These are phyloP conservation scores for Tylopilus sp. DNA, from an alignment of 1,284 basidiomycete species.

Conservation along the genomic window DNA sequence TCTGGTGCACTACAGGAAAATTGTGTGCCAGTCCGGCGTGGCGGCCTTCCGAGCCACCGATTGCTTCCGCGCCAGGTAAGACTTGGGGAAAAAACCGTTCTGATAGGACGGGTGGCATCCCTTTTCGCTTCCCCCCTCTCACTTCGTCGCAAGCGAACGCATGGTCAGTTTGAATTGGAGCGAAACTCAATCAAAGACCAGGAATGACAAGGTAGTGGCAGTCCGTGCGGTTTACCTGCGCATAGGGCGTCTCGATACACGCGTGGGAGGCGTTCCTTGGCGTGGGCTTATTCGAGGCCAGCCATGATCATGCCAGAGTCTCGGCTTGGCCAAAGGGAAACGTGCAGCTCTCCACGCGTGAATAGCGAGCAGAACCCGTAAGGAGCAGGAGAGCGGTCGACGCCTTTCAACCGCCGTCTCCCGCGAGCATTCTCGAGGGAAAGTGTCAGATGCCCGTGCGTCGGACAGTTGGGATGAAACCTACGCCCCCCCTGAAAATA, in stretches of 20 bases:
- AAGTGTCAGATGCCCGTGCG: neutral
- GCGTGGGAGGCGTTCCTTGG: neutral
- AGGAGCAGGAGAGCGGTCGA: neutral
- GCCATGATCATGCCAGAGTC: too few relatives aligned
- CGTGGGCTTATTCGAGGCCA: neutral
- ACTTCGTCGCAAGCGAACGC: constrained; percentile 1
- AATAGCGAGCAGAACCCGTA: neutral
- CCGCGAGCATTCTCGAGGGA: constrained; percentile 12
- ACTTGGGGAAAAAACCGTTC: neutral
- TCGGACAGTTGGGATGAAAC: constrained; percentile 7
- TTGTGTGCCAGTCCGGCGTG: too few relatives aligned
- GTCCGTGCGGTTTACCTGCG: constrained; percentile 12
- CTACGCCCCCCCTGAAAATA: neutral
- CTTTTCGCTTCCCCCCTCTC: neutral
- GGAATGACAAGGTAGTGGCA: neutral
- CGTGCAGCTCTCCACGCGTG: neutral
- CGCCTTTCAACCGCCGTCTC: constrained; percentile 5
- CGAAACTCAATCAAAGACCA: constrained; percentile 17
- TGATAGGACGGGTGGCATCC: neutral
- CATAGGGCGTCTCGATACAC: neutral
- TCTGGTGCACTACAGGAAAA: too few relatives aligned
- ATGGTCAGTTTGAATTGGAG: constrained; percentile 17
- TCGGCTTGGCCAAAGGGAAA: neutral
- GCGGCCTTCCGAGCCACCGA: neutral
- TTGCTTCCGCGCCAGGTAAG: neutral